These are phyloP conservation scores for Phialophora verrucosa DNA, from an alignment of 2,329 filamentous ascomycete species.

Conservation along the genomic window DNA sequence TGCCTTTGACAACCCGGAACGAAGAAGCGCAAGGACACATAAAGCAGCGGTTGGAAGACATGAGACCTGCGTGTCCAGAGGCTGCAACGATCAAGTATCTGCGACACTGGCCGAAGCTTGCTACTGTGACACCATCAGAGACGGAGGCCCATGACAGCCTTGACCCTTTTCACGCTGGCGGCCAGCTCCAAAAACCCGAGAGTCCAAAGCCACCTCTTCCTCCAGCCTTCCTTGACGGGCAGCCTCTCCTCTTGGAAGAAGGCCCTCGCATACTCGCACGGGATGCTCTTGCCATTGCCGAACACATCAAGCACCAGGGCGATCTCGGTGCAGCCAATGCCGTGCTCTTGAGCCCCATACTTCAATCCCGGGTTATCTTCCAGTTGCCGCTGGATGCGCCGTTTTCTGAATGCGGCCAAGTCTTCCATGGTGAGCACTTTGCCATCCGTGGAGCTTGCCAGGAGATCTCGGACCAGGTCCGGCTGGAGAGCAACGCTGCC, in stretches of 20 bases:
- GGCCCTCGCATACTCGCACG: constrained; percentile 11
- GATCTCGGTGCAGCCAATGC: constrained; percentile 10
- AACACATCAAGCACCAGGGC: constrained; percentile 12
- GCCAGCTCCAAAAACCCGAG: not conserved
- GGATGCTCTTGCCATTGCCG: constrained; percentile 12
- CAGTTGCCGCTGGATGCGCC: constrained; percentile 7
- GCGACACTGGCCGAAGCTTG: not conserved
- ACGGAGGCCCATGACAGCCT: constrained; percentile 2
- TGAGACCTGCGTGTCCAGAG: too few relatives aligned
- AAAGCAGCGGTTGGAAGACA: too few relatives aligned
- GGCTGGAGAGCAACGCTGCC: constrained; percentile 19
- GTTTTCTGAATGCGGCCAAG: constrained; percentile 9
- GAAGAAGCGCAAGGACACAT: too few relatives aligned
- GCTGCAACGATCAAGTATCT: too few relatives aligned
- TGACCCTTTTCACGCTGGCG: not conserved
- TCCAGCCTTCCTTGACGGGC: constrained; percentile 18
- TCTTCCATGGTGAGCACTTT: constrained; percentile 15
- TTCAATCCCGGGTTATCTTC: constrained; percentile 13
- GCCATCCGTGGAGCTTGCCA: constrained; percentile 9
- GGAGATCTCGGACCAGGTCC: constrained; percentile 9
- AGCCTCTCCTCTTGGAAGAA: constrained; percentile 19
- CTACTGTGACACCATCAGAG: not conserved
- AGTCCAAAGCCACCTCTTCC: constrained; percentile 4
- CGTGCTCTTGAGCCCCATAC: constrained; percentile 11
- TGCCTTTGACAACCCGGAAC: too few relatives aligned